Conservation (phyloP, 2,329 filamentous ascomycete species). For the Plectosphaerella sp. region DNA sequence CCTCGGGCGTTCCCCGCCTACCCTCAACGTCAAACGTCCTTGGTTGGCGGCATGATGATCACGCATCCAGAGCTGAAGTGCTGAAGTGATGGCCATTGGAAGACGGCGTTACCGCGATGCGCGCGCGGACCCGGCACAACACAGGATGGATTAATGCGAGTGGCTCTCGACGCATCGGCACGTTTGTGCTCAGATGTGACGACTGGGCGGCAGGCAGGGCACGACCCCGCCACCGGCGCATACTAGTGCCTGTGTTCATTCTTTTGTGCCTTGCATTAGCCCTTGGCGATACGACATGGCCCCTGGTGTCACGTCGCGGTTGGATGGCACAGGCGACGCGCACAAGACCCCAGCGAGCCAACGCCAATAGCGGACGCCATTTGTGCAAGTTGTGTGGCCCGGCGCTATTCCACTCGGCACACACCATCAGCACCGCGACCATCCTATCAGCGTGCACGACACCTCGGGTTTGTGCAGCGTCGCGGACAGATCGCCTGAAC, state of each 20-base stretch:
- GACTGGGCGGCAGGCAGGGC: not conserved
- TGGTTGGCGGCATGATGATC: not conserved
- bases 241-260: slow-evolving; percentile 3
- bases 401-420: slow-evolving; percentile 6
- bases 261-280: slow-evolving; percentile 4
- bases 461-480: slow-evolving; percentile 12
- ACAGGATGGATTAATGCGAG: not conserved
- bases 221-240: not conserved
- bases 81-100: not conserved
- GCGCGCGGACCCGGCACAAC: not conserved
- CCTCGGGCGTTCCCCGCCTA: not conserved
- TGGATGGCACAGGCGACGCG: slow-evolving; percentile 10
- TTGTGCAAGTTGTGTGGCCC: slow-evolving; percentile 14
- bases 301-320: slow-evolving; percentile 7
- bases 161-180: not conserved
- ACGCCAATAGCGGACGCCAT: slow-evolving; percentile 10
- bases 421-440: slow-evolving; percentile 4
- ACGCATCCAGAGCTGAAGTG: not conserved
- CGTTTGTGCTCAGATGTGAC: slow-evolving; percentile 1
- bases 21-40: not conserved
- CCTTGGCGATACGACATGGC: slow-evolving; percentile 11
- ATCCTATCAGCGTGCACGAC: slow-evolving; percentile 10
- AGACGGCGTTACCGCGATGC: slow-evolving; percentile 1
- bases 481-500: slow-evolving; percentile 9
- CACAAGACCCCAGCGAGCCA: slow-evolving; percentile 8